Conservation (phyloP, 2,329 filamentous ascomycete species). For the Phoma herbarum region DNA sequence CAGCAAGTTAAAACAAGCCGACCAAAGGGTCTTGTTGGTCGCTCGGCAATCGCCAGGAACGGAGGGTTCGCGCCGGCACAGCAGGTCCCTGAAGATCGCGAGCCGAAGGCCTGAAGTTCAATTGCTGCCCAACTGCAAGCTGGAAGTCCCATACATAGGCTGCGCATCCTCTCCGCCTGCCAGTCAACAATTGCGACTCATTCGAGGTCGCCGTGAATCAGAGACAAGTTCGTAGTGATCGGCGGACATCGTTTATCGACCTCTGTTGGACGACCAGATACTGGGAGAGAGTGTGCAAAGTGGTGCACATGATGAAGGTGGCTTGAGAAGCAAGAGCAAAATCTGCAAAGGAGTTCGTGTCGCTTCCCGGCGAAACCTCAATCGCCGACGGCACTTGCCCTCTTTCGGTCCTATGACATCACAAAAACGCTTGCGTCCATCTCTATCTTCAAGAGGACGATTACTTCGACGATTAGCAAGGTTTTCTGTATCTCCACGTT, state of each 20-base stretch:
- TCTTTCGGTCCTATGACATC: conserved; percentile 27
- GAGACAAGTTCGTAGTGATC: background rate
- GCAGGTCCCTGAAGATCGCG: conserved; percentile 23
- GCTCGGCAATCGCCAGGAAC: conserved; percentile 10
- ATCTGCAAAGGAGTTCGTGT: conserved; percentile 11
- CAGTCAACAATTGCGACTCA: background rate
- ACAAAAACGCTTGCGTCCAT: background rate
- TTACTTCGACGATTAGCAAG: background rate
- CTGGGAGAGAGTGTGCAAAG: conserved; percentile 1
- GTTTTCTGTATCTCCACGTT: background rate
- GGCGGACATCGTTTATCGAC: background rate
- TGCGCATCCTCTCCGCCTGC: background rate
- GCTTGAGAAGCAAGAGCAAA: conserved; percentile 11
- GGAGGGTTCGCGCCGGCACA: conserved; percentile 30
- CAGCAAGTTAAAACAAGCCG: conserved; percentile 2
- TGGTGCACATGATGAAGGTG: conserved; percentile 19
- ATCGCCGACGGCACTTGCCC: conserved; percentile 4
- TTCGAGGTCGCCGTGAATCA: background rate
- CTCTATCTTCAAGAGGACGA: background rate
- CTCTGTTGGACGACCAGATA: background rate
- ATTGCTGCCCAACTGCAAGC: conserved; percentile 37
- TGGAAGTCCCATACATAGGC: conserved; percentile 23
- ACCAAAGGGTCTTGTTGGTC: conserved; percentile 12
- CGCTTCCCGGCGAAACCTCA: conserved; percentile 12
- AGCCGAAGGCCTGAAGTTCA: background rate